Base-by-base conservation (phyloP, 2,329 filamentous ascomycete genomes). In the Coniella lustricola region DNA sequence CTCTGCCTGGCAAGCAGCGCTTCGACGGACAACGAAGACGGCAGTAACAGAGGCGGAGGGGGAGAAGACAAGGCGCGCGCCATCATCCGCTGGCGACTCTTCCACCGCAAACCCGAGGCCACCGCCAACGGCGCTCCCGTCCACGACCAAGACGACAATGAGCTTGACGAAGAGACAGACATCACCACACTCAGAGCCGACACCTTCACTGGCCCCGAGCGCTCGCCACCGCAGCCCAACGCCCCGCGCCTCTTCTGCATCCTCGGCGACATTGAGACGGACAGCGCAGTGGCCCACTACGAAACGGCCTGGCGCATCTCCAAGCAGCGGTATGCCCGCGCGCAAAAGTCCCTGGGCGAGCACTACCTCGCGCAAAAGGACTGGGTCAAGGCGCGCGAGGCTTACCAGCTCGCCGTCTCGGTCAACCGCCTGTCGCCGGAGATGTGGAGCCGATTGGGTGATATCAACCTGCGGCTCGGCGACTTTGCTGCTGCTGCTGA, bases 171-270 rank as follows among this genome's bases (percentile, higher is more conserved):
- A 7, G 71, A 78, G n/a, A 57, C 73, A 4, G 81, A 86, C 38
- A 62, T 77, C 12, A 79, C 63, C 53, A 70, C 61, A 65, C 79
- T 83, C 67, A 84, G 68, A 41, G 70, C 70, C 4, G 62, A 69
- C 13, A 67, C 73, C 44, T 80, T 74, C 55, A 59, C 61, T 5
- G 90, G 90, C 0, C 74, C 82, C 1, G 84, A 88, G 58, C 74
- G 83, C 2, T 69, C 76, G 4, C 85, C 87, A 0, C 70, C 87
- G 0, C 89, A 90, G 0, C 76, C 85, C 1, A 88, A 97, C 61
- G 88, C 91, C 1, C 86, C 93, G 0, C 81, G 93, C 0, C 70
- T 97, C 4, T 91, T 90, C 71, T 97, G 91, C 62, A 96, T 98
- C 49, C 72, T 98, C 1, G 93, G 91, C 16, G 93, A 98, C 57